Percentiles rank a stretch among this genome's conserved stretches.
Conservation (phyloP, 768 basidiomycete genomes). For the Amanita subjunquillea region DNA sequence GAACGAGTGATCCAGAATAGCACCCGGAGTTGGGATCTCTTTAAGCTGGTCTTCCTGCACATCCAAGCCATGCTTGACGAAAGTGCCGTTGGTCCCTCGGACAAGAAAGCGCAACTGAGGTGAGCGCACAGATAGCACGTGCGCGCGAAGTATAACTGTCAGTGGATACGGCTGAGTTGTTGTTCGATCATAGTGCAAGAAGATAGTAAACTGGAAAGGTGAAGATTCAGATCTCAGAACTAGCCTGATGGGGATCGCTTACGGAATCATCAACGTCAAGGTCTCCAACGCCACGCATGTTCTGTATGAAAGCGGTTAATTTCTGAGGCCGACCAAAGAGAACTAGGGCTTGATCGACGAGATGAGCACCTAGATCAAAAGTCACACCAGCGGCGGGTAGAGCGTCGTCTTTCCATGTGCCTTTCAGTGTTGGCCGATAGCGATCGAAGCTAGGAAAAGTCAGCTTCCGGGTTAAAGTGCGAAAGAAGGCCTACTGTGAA, state of each 20-base stretch:
- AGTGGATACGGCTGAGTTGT: conserved; percentile 38
- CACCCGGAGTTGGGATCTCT: conserved; percentile 34
- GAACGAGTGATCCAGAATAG: conserved; percentile 34
- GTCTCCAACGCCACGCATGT: conserved; percentile 55
- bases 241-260: conserved; percentile 12
- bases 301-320: conserved; percentile 62
- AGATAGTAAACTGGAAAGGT: conserved; percentile 35
- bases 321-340: conserved; percentile 68
- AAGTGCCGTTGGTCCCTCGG: conserved; percentile 64
- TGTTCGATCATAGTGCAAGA: conserved; percentile 37
- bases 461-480: neutral
- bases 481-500: conserved; percentile 38
- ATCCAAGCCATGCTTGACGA: conserved; percentile 68
- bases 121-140: conserved; percentile 56
- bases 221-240: neutral
- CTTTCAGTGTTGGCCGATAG: conserved; percentile 52
- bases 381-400: conserved; percentile 53
- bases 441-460: conserved; percentile 52
- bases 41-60: conserved; percentile 73
- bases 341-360: conserved; percentile 67
- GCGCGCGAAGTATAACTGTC: conserved; percentile 57
- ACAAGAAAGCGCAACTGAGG: conserved; percentile 64
- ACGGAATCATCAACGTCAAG: conserved; percentile 61
- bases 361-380: conserved; percentile 74
- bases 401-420: conserved; percentile 72